A percentile compares a stretch with the other conserved stretches of the same genome.
Conservation (phyloP, 306 rosid species). For the Echinosophora koreensis region DNA sequence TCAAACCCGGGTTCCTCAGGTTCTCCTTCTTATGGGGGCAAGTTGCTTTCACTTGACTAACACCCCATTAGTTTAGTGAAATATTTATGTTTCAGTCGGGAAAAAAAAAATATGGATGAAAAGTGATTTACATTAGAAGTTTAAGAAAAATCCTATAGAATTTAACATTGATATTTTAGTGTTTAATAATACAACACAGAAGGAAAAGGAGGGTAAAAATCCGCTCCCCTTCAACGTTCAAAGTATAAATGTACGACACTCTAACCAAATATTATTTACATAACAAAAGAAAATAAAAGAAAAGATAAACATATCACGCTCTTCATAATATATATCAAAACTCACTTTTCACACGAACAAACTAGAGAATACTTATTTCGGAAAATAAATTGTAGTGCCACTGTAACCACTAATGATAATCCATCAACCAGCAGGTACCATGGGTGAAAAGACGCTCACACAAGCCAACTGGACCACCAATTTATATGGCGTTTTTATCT, state of each 20-base stretch:
- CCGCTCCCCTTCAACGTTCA: slow-evolving; percentile 26
- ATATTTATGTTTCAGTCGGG: no score
- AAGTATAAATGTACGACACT: slow-evolving; percentile 5
- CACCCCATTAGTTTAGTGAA: no score
- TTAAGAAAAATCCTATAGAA: background rate
- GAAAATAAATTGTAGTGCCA: slow-evolving; percentile 33
- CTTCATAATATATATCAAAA: slow-evolving; percentile 40
- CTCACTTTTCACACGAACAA: slow-evolving; percentile 41
- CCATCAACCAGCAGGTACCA: slow-evolving; percentile 33
- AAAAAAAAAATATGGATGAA: no score
- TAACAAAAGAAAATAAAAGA: slow-evolving; percentile 10
- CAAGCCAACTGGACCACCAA: slow-evolving; percentile 25
- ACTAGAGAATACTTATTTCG: background rate
- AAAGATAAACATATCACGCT: slow-evolving; percentile 29
- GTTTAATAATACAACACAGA: slow-evolving; percentile 9
- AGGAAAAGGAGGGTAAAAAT: slow-evolving; percentile 33
- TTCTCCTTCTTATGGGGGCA: no score
- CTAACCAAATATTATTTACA: slow-evolving; percentile 51
- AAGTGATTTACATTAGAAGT: background rate
- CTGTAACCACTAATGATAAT: slow-evolving; percentile 35
- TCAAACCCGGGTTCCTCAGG: no score
- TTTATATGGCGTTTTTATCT: slow-evolving; percentile 29
- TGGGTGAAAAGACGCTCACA: background rate
- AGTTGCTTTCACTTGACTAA: no score
- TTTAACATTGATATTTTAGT: slow-evolving; percentile 7